Base-by-base conservation (phyloP, 805 yeast species). In the Lachancea lanzarotensis region DNA sequence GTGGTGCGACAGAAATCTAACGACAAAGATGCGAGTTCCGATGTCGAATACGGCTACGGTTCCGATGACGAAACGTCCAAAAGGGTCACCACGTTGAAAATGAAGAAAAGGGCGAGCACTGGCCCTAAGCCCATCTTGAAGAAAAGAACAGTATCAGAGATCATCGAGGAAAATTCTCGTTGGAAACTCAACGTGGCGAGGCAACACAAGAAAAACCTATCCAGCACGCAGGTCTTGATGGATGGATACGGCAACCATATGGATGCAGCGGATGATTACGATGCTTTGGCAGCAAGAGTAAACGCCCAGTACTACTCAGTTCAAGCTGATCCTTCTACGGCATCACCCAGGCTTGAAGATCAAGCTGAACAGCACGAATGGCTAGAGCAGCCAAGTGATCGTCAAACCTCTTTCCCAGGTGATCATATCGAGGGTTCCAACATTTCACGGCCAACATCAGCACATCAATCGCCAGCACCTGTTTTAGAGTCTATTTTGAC, bases 121-220 rank as follows among this genome's bases (percentile, higher is more conserved):
- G 66, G 65, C 25, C 73, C 86, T 25, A 90, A 90, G 66, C 93
- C 97, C 20, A 91, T 91, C 48, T 70, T 91, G 56, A 91, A 91
- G 66, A 85, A 86, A 66, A 78, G 93, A 58, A 80, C 95, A 1
- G 83, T 86, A 34, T 81, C 88, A 35, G 96, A 89, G 62, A 80
- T 91, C 74, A 56, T 65, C 16, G 65, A 63, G 45, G 67, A 65
- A 48, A 63, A 65, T 46, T 53, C 68, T 5, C 50, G 56, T 40
- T 62, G 71, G 70, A 61, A 63, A 48, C 50, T 65, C 53, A 44
- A 60, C 35, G 63, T 69, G 85, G 54, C 74, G 75, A 50, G 91
- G 79, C 66, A 86, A 80, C 67, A 95, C 93, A 50, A 51, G 20
- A 55, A 51, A 31, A 62, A 56, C 47, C 47, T 56, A 37, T 58